phyloP scores from a whole-genome alignment of 805 yeast genomes.

The Teunomyces pallodes region DNA sequence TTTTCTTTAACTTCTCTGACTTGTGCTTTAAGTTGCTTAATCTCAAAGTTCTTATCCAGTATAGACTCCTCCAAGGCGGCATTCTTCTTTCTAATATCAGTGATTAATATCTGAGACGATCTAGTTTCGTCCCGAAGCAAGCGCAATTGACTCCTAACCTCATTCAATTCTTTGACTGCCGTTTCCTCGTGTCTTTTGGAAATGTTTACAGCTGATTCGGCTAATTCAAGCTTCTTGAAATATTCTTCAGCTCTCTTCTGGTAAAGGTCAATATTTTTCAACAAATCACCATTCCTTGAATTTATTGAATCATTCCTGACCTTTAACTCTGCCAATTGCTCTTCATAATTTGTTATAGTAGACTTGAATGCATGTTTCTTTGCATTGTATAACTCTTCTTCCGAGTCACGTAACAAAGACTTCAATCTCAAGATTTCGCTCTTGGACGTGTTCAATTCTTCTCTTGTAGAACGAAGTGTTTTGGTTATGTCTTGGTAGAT shows the following conservation, averaged over 20 bases:
- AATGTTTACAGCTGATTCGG: slow-evolving; percentile 68
- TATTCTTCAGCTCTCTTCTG: slow-evolving; percentile 73
- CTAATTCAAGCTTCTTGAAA: slow-evolving; percentile 67
- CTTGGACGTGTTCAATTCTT: slow-evolving; percentile 41
- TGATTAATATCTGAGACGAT: slow-evolving; percentile 50
- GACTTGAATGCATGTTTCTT: slow-evolving; percentile 42
- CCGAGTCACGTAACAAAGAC: slow-evolving; percentile 40
- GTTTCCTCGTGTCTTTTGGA: slow-evolving; percentile 61
- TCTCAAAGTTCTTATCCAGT: slow-evolving; percentile 56
- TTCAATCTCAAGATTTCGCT: slow-evolving; percentile 42
- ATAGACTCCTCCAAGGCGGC: slow-evolving; percentile 53
- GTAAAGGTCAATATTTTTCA: slow-evolving; percentile 56
- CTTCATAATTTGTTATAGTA: slow-evolving; percentile 32
- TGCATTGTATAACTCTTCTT: slow-evolving; percentile 41
- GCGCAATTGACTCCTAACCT: slow-evolving; percentile 35
- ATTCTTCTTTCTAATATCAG: slow-evolving; percentile 49
- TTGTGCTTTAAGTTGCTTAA: slow-evolving; percentile 47
- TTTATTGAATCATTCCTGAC: slow-evolving; percentile 56
- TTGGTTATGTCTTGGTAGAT: slow-evolving; percentile 50
- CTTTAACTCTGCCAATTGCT: slow-evolving; percentile 47
- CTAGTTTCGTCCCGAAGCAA: slow-evolving; percentile 53
- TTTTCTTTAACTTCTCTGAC: slow-evolving; percentile 56
- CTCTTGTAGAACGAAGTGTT: slow-evolving; percentile 43
- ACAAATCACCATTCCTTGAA: slow-evolving; percentile 55
- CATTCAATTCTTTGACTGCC: slow-evolving; percentile 51